A percentile compares a stretch with the other conserved stretches of the same genome.
Evolutionary conservation across 768 basidiomycete genomes (phyloP).

Genomic region (Cantharellus anzutake): DNA sequence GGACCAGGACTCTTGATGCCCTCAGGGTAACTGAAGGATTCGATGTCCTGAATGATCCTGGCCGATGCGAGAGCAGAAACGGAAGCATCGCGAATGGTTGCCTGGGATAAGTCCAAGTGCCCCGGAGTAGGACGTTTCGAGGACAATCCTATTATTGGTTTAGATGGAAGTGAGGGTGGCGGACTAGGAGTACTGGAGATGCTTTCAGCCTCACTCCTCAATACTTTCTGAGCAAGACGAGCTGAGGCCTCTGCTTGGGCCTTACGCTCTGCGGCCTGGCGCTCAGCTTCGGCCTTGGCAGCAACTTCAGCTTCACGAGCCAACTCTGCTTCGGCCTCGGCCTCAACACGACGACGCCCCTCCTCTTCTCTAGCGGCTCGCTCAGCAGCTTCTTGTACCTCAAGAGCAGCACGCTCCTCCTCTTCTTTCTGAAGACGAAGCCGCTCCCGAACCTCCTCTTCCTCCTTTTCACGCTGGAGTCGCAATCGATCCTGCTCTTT

Average conservation of each 20-base stretch:
- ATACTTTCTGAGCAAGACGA: not conserved
- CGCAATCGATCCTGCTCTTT: conserved; percentile 18
- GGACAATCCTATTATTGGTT: conserved; percentile 5
- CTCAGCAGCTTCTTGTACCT: conserved; percentile 9
- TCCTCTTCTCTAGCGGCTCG: no score
- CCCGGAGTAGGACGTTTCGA: conserved; percentile 40
- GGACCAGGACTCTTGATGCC: conserved; percentile 64
- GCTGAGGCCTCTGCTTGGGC: not conserved
- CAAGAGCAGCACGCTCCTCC: conserved; percentile 9
- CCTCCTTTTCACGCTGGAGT: conserved; percentile 7
- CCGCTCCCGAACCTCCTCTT: not conserved
- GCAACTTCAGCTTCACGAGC: conserved; percentile 12
- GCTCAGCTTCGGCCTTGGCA: conserved; percentile 11
- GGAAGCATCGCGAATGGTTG: conserved; percentile 26
- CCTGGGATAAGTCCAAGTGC: conserved; percentile 45
- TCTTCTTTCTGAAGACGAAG: not conserved
- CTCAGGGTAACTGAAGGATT: conserved; percentile 27
- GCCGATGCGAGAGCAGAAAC: conserved; percentile 54
- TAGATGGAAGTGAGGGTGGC: no score
- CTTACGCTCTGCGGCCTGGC: conserved; percentile 14
- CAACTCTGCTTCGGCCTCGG: conserved; percentile 16
- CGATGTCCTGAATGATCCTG: conserved; percentile 67
- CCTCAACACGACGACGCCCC: not conserved
- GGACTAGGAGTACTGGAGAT: no score
- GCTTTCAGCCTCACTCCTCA: no score